phyloP scores from a whole-genome alignment of 306 rosid genomes.

The Luffa acutangula region DNA sequence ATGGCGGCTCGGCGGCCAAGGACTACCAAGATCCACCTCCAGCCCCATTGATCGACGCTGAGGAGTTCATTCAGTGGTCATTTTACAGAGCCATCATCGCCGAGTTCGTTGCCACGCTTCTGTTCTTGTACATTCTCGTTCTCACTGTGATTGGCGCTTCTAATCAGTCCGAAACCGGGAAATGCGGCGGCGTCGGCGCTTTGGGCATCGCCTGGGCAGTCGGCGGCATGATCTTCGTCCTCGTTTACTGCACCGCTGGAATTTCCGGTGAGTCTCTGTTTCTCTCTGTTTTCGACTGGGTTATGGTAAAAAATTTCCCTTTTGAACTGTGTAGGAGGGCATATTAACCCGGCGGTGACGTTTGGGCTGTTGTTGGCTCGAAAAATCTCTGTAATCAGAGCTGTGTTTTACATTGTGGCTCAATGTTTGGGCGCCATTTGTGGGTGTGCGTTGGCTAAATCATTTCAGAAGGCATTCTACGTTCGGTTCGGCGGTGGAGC shows the following conservation, averaged over 20 bases:
- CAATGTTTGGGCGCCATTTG: constrained; percentile 24
- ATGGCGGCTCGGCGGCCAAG: not conserved
- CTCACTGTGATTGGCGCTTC: constrained; percentile 17
- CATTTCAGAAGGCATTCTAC: not conserved
- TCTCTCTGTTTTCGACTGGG: not conserved
- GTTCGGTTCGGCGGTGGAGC: not conserved
- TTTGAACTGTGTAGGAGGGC: constrained; percentile 11
- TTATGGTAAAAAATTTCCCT: not conserved
- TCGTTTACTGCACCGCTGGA: constrained; percentile 22
- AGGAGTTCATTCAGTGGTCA: constrained; percentile 19
- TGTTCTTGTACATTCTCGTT: constrained; percentile 18
- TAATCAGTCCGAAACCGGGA: not conserved
- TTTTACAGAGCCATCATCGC: constrained; percentile 18
- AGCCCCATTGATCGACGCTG: constrained; percentile 11
- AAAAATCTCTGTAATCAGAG: constrained; percentile 16
- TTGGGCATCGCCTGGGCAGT: constrained; percentile 23
- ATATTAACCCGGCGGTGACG: constrained; percentile 25
- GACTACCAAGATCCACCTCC: constrained; percentile 18
- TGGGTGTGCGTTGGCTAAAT: constrained; percentile 20
- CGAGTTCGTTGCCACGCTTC: constrained; percentile 21
- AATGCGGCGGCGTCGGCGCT: constrained; percentile 15
- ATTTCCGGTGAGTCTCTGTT: constrained; percentile 9
- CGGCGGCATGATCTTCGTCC: constrained; percentile 26
- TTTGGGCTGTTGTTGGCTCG: constrained; percentile 18
- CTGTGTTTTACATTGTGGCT: constrained; percentile 13